These are phyloP conservation scores for Aspergillus japonicus DNA, from an alignment of 2,329 filamentous ascomycete species.

Conservation along the genomic window DNA sequence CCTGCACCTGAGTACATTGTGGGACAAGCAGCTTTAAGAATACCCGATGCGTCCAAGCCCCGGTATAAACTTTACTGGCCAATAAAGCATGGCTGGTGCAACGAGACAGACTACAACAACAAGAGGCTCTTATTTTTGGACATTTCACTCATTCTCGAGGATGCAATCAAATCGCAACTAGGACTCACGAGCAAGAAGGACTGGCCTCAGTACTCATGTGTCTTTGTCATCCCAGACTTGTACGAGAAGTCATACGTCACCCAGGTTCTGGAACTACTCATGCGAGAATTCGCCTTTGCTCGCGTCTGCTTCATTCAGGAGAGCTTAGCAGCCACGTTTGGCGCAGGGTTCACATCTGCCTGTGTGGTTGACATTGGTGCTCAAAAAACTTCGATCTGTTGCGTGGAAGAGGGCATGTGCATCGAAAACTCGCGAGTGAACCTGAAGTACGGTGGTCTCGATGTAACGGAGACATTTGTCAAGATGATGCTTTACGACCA, in stretches of 20 bases:
- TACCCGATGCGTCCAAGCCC: slow-evolving; percentile 84
- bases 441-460: slow-evolving; percentile 86
- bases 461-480: slow-evolving; percentile 91
- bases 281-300: slow-evolving; percentile 86
- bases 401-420: slow-evolving; percentile 93
- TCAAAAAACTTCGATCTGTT: slow-evolving; percentile 95
- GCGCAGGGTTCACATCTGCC: slow-evolving; percentile 87
- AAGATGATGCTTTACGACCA: slow-evolving; percentile 98
- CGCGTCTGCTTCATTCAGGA: slow-evolving; percentile 94
- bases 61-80: slow-evolving; percentile 94
- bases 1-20: slow-evolving; percentile 76
- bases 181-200: slow-evolving; percentile 74
- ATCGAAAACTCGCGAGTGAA: slow-evolving; percentile 94
- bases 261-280: slow-evolving; percentile 76
- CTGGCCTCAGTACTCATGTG: slow-evolving; percentile 88
- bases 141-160: slow-evolving; percentile 81
- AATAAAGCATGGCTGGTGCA: slow-evolving; percentile 79
- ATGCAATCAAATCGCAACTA: slow-evolving; percentile 81
- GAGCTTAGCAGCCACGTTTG: slow-evolving; percentile 90
- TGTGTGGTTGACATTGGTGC: slow-evolving; percentile 96
- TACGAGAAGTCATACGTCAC: slow-evolving; percentile 95
- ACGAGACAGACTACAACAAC: slow-evolving; percentile 82
- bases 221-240: slow-evolving; percentile 94
- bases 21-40: slow-evolving; percentile 76
- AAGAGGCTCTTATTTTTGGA: slow-evolving; percentile 81